Percentiles rank a stretch among this genome's conserved stretches.
phyloP scores from a whole-genome alignment of 345 rosid genomes.

The Eucalyptus pumila region DNA sequence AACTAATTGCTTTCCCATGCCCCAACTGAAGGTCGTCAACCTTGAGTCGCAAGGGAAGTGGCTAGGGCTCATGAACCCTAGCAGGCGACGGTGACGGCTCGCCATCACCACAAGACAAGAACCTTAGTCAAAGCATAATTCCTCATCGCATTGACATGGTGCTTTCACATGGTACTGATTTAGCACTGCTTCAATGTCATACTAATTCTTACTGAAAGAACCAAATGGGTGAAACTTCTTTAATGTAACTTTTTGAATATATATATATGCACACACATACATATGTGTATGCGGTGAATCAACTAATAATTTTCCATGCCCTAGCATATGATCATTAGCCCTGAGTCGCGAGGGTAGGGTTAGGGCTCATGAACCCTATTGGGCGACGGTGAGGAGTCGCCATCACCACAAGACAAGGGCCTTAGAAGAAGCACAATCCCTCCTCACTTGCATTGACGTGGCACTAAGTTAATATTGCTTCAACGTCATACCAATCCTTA shows the following conservation, averaged over 20 bases:
- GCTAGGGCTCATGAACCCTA: neutral
- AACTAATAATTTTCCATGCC: neutral
- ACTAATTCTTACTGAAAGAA: neutral
- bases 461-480: too few species aligned
- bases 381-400: fast-evolving
- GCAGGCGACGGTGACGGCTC: neutral
- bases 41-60: neutral
- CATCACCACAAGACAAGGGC: too few species aligned
- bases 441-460: too few species aligned
- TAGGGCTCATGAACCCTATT: too few species aligned
- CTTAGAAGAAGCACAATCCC: too few species aligned
- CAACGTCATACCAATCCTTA: neutral
- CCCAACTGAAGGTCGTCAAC: too few species aligned
- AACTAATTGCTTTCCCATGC: neutral
- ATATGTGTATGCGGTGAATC: fast-evolving
- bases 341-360: too few species aligned
- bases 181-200: neutral
- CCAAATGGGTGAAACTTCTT: neutral
- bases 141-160: neutral
- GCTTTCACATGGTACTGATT: neutral
- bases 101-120: neutral
- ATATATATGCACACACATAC: neutral
- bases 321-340: too few species aligned
- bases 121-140: neutral
- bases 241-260: neutral